Evolutionary conservation across 2,329 filamentous ascomycete species (phyloP).

Genomic region (Penicillium decumbens): DNA sequence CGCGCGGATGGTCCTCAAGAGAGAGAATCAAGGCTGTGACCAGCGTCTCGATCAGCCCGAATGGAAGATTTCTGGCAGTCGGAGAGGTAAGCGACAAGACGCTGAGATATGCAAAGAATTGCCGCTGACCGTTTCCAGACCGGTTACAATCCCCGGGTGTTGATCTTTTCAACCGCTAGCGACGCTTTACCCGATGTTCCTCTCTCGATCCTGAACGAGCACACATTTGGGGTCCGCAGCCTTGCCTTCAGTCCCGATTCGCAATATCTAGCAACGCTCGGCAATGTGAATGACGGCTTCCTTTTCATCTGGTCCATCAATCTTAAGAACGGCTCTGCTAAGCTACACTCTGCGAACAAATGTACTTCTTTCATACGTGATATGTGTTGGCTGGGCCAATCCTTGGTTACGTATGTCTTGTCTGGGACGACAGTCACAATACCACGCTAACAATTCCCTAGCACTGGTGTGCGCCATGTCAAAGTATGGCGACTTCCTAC

Average conservation of each 20-base stretch:
- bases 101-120: background rate
- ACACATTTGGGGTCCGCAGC: conserved; percentile 81
- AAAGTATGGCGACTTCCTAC: conserved; percentile 90
- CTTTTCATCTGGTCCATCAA: conserved; percentile 88
- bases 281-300: conserved; percentile 86
- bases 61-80: conserved; percentile 82
- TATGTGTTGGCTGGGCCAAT: conserved; percentile 86
- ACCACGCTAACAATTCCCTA: background rate
- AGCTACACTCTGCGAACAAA: conserved; percentile 79
- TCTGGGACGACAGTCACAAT: background rate
- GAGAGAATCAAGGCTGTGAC: conserved; percentile 94
- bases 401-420: conserved; percentile 59
- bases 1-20: conserved; percentile 77
- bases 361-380: conserved; percentile 81
- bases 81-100: conserved; percentile 54
- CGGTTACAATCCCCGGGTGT: conserved; percentile 83
- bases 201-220: conserved; percentile 79
- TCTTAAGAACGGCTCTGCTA: conserved; percentile 72
- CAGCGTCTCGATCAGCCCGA: conserved; percentile 79
- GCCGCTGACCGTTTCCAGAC: conserved; percentile 45
- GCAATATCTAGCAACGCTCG: conserved; percentile 80
- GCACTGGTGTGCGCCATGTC: conserved; percentile 78
- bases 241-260: conserved; percentile 87
- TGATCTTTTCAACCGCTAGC: conserved; percentile 76
- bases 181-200: conserved; percentile 77